A percentile compares a stretch with the other conserved stretches of the same genome.
These are phyloP conservation scores for Haplosporangium gracile DNA, from an alignment of 192 early-diverging fungal genomes.

Conservation along the genomic window DNA sequence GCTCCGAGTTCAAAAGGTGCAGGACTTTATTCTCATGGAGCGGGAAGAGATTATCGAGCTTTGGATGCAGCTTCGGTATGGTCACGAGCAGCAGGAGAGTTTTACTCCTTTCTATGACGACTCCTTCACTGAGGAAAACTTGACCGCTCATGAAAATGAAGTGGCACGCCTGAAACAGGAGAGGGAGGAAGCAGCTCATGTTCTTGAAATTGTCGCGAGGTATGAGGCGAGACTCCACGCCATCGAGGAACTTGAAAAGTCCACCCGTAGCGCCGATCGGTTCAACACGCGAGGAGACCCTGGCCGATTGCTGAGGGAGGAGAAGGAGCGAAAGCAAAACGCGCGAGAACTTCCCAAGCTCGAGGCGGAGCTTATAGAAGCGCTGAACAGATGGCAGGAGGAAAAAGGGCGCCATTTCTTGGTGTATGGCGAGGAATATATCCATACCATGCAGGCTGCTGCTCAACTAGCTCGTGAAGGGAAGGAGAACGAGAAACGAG, in stretches of 20 bases:
- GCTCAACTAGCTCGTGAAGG: constrained; percentile 39
- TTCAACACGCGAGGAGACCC: constrained; percentile 60
- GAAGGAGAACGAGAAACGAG: constrained; percentile 39
- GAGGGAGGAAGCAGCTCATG: constrained; percentile 55
- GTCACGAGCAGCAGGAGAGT: constrained; percentile 33
- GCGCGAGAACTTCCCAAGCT: constrained; percentile 61
- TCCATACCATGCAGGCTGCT: constrained; percentile 39
- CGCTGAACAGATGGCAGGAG: constrained; percentile 55
- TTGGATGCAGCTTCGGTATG: constrained; percentile 61
- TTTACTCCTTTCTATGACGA: constrained; percentile 36
- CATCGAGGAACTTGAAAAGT: constrained; percentile 51
- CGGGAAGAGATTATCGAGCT: constrained; percentile 48
- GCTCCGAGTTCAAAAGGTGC: constrained; percentile 55
- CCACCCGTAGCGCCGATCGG: constrained; percentile 57
- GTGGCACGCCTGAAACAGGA: constrained; percentile 51
- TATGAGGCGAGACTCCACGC: constrained; percentile 56
- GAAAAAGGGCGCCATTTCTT: constrained; percentile 54
- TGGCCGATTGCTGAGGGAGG: constrained; percentile 63
- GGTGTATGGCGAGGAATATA: constrained; percentile 61
- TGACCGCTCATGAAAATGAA: constrained; percentile 60
- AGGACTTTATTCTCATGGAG: constrained; percentile 59
- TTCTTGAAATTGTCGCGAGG: constrained; percentile 54
- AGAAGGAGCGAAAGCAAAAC: constrained; percentile 62
- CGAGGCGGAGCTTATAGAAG: constrained; percentile 48
- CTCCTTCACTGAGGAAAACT: constrained; percentile 38